These are phyloP conservation scores for Coemansia sp. DNA, from an alignment of 192 early-diverging fungal species.

Conservation along the genomic window DNA sequence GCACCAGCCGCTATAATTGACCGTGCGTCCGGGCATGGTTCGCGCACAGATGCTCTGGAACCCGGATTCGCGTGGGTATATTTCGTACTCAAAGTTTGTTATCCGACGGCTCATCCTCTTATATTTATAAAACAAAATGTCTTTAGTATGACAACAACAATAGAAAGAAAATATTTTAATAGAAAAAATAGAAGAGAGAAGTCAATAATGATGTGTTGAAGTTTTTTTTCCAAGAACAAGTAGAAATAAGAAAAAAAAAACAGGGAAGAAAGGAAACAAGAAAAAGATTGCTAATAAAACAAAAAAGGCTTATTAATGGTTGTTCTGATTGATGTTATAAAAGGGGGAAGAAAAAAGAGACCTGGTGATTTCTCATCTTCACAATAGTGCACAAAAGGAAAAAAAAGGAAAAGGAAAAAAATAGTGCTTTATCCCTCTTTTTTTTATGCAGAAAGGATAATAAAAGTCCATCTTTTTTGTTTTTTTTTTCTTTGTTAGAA, in stretches of 20 bases:
- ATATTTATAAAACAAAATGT: background rate
- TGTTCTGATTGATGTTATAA: background rate
- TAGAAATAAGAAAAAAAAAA: too few relatives aligned
- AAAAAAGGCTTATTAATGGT: background rate
- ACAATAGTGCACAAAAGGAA: background rate
- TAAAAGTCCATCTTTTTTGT: too few relatives aligned
- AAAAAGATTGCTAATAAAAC: too few relatives aligned
- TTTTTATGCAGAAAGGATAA: too few relatives aligned
- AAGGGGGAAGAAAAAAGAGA: background rate
- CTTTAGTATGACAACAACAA: background rate
- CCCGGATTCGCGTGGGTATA: conserved; percentile 23
- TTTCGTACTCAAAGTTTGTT: conserved; percentile 48
- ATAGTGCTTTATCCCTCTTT: background rate
- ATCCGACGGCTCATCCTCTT: conserved; percentile 16
- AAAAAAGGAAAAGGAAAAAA: background rate
- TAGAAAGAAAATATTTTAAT: background rate
- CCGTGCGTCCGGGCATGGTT: conserved; percentile 30
- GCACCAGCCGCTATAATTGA: conserved; percentile 19
- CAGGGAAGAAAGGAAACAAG: too few relatives aligned
- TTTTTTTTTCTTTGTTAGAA: background rate
- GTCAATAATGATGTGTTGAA: too few relatives aligned
- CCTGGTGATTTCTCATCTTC: background rate
- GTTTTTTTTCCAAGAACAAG: too few relatives aligned
- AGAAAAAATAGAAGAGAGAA: background rate
- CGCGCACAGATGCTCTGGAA: conserved; percentile 37